Conservation (phyloP, 257 asterid species). For the Ophiorrhiza pumila region DNA sequence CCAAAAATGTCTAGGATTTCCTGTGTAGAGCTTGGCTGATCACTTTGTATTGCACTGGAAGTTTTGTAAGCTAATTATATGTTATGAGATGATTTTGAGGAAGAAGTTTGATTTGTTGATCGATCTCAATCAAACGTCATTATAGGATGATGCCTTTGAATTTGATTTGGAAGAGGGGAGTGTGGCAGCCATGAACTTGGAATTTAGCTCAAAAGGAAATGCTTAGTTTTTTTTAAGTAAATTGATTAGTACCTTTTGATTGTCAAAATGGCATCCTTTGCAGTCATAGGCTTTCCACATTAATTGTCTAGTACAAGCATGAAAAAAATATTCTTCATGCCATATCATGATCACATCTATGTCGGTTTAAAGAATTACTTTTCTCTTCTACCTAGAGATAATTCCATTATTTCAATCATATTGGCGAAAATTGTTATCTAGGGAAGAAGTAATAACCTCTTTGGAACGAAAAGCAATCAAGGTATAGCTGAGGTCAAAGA, state of each 20-base stretch:
- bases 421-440: neutral
- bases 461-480: neutral
- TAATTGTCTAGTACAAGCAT: neutral
- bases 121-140: constrained; percentile 1
- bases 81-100: neutral
- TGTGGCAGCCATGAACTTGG: constrained; percentile 7
- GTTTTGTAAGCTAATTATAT: neutral
- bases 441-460: neutral
- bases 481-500: neutral
- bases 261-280: neutral
- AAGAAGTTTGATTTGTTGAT: neutral
- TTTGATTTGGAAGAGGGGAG: neutral
- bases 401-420: neutral
- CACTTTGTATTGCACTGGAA: too few relatives aligned
- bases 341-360: too few relatives aligned
- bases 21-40: too few relatives aligned
- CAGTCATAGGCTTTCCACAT: neutral
- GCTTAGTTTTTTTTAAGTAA: neutral
- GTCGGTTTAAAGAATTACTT: neutral
- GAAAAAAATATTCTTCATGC: neutral
- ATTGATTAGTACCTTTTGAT: neutral
- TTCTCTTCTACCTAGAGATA: neutral
- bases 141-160: neutral
- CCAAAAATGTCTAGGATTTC: too few relatives aligned
- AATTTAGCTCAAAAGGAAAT: neutral